Conservation (phyloP, 2,329 filamentous ascomycete species). For the Sphaceloma murrayae region DNA sequence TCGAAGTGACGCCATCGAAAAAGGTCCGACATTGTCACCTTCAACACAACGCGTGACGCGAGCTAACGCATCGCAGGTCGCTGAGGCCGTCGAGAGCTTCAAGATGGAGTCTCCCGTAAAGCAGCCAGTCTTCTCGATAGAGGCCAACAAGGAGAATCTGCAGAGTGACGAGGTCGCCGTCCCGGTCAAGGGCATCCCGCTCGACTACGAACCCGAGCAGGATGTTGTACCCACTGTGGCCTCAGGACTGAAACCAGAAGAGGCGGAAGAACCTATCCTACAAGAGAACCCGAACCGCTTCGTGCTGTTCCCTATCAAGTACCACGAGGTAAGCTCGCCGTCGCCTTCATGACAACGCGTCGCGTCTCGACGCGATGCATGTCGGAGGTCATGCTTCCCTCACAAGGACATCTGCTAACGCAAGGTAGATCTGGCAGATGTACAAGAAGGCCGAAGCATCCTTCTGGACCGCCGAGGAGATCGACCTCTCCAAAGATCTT, state of each 20-base stretch:
- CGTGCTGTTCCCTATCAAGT: conserved; percentile 97
- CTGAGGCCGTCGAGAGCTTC: conserved; percentile 74
- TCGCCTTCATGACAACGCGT: neutral
- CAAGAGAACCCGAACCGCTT: conserved; percentile 95
- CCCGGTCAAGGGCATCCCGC: conserved; percentile 43
- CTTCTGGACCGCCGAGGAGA: conserved; percentile 99
- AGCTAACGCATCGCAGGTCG: conserved; percentile 54
- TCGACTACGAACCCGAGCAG: conserved; percentile 29
- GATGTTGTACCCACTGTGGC: conserved; percentile 44
- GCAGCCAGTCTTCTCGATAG: conserved; percentile 68
- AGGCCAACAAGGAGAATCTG: conserved; percentile 73
- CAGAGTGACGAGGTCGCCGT: conserved; percentile 48
- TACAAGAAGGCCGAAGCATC: conserved; percentile 99
- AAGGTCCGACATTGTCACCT: conserved; percentile 47
- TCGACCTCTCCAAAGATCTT: conserved; percentile 96
- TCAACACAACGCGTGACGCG: conserved; percentile 27
- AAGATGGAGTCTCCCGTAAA: conserved; percentile 90
- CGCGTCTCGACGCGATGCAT: conserved; percentile 38
- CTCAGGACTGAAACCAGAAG: conserved; percentile 49
- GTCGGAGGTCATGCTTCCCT: conserved; percentile 78
- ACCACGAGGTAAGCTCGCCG: conserved; percentile 73
- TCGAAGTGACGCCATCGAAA: conserved; percentile 65
- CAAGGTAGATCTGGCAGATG: conserved; percentile 91
- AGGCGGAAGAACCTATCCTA: conserved; percentile 80
- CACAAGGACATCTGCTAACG: conserved; percentile 25